Conservation (phyloP, 2,329 filamentous ascomycete species). For the Xylariomycetidae sp. region DNA sequence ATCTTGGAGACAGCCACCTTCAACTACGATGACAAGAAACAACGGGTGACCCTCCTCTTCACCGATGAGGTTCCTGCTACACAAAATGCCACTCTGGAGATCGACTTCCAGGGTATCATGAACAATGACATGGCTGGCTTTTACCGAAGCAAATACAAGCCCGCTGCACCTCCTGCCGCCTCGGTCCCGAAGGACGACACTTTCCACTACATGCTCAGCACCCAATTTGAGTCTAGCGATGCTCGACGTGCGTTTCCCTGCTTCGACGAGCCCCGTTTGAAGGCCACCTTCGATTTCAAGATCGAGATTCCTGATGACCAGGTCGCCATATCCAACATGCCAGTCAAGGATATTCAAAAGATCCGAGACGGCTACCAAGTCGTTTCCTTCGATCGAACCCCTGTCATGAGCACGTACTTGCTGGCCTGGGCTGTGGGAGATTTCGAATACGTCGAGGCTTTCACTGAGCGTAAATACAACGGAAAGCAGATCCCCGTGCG, state of each 20-base stretch:
- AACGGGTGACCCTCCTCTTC: constrained; percentile 77
- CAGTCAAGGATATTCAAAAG: constrained; percentile 54
- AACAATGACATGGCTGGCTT: constrained; percentile 92
- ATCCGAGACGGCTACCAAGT: constrained; percentile 61
- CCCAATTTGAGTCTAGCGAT: constrained; percentile 96
- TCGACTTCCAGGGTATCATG: constrained; percentile 74
- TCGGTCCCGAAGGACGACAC: constrained; percentile 71
- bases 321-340: constrained; percentile 93
- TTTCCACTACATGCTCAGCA: constrained; percentile 77
- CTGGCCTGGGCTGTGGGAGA: constrained; percentile 93
- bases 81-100: constrained; percentile 58
- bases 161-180: constrained; percentile 60
- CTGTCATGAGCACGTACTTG: constrained; percentile 87
- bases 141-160: constrained; percentile 92
- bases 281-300: constrained; percentile 90
- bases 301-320: constrained; percentile 87
- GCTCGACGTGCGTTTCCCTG: constrained; percentile 93
- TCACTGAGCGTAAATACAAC: constrained; percentile 84
- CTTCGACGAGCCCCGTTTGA: constrained; percentile 96
- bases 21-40: constrained; percentile 74
- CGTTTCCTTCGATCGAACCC: constrained; percentile 76
- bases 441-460: constrained; percentile 92
- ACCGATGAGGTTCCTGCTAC: constrained; percentile 61
- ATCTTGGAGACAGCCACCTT: constrained; percentile 59
- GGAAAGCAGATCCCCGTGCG: constrained; percentile 87